Conservation (phyloP, 2,329 filamentous ascomycete genomes). For the Pestalotiopsis sp. region DNA sequence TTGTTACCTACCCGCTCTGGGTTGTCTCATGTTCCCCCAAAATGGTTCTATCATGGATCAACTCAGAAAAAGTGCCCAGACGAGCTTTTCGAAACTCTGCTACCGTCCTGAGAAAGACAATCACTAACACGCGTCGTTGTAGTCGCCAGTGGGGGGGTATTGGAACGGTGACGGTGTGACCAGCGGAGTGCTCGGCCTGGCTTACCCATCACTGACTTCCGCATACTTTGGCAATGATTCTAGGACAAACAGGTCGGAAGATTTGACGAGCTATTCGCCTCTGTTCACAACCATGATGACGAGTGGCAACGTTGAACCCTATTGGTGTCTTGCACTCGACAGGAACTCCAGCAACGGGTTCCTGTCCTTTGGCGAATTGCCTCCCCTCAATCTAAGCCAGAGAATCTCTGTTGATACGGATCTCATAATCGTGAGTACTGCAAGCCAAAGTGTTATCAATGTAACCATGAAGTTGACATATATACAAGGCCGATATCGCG, state of each 20-base stretch:
- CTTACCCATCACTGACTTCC: slow-evolving; percentile 51
- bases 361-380: slow-evolving; percentile 49
- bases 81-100: too few relatives aligned
- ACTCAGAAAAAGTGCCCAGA: too few relatives aligned
- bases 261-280: slow-evolving; percentile 43
- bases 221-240: slow-evolving; percentile 42
- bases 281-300: slow-evolving; percentile 50
- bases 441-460: neutral
- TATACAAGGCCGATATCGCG: slow-evolving; percentile 44
- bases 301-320: slow-evolving; percentile 44
- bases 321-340: slow-evolving; percentile 50
- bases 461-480: slow-evolving; percentile 8
- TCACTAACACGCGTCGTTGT: too few relatives aligned
- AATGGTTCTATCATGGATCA: too few relatives aligned
- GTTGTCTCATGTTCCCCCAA: too few relatives aligned
- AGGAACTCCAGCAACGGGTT: slow-evolving; percentile 48
- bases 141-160: slow-evolving; percentile 47
- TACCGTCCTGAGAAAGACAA: too few relatives aligned
- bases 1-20: too few relatives aligned
- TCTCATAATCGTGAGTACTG: slow-evolving; percentile 45
- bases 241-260: slow-evolving; percentile 30
- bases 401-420: slow-evolving; percentile 33
- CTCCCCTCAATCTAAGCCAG: slow-evolving; percentile 34
- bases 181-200: slow-evolving; percentile 52
- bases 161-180: slow-evolving; percentile 56